These are phyloP conservation scores for Phytophthora podocarpi DNA, from an alignment of 352 stramenopile species.

Conservation along the genomic window DNA sequence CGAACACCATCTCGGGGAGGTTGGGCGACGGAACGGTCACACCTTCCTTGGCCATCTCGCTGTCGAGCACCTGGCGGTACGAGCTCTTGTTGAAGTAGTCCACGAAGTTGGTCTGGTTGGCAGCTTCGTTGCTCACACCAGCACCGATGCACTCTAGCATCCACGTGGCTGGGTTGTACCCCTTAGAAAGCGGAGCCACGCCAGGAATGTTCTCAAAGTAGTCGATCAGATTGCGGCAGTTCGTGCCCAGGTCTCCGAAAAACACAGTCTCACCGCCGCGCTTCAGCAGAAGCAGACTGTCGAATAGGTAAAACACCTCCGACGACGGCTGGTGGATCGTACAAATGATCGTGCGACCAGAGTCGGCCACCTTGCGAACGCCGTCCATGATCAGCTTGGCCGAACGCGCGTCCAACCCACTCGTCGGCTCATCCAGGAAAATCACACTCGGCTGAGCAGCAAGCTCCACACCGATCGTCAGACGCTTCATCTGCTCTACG, in stretches of 20 bases:
- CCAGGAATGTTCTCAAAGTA: constrained; percentile 38
- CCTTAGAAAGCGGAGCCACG: constrained; percentile 30
- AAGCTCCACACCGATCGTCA: constrained; percentile 15
- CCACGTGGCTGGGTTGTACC: constrained; percentile 36
- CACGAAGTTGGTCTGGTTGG: constrained; percentile 13
- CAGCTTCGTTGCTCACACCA: constrained; percentile 30
- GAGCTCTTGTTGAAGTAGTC: constrained; percentile 10
- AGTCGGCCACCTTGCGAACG: too few relatives aligned
- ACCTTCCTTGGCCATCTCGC: constrained; percentile 18
- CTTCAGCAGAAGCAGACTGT: constrained; percentile 78
- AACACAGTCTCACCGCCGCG: constrained; percentile 40
- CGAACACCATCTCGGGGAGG: constrained; percentile 32
- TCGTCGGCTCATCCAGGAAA: constrained; percentile 18
- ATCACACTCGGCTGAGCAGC: constrained; percentile 17
- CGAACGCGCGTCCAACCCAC: too few relatives aligned
- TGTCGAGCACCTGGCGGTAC: constrained; percentile 3
- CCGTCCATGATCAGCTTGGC: too few relatives aligned
- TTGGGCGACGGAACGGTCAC: constrained; percentile 13
- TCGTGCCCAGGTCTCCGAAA: constrained; percentile 40
- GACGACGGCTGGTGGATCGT: too few relatives aligned
- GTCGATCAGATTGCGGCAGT: constrained; percentile 33
- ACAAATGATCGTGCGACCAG: too few relatives aligned
- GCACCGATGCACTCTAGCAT: too few relatives aligned
- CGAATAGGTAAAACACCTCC: constrained; percentile 88
- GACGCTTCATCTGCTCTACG: too few relatives aligned